Evolutionary conservation across 164 flowering plant species (phyloP).

Genomic region (Tinospora cordifolia): DNA sequence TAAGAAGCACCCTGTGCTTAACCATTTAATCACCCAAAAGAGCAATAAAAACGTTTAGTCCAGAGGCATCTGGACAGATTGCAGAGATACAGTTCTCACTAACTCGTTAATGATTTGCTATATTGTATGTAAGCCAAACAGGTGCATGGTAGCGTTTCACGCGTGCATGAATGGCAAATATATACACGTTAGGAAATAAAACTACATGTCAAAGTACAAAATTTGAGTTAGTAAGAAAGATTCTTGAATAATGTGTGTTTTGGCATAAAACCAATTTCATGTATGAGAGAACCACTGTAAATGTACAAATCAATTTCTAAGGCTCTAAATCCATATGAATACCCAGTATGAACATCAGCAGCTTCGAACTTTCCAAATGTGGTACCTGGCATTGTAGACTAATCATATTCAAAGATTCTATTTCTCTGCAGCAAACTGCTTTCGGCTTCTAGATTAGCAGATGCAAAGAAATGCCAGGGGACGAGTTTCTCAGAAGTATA

Average conservation of each 20-base stretch:
- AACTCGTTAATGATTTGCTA: too few species aligned
- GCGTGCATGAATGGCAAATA: background rate
- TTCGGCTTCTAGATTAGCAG: background rate
- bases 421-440: background rate
- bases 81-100: too few species aligned
- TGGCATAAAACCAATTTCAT: background rate
- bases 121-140: too few species aligned
- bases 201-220: background rate
- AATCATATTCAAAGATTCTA: background rate
- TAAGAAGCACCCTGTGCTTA: too few species aligned
- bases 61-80: too few species aligned
- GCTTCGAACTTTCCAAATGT: background rate
- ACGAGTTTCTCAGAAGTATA: too few species aligned
- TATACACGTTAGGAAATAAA: background rate
- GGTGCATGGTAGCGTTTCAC: too few species aligned
- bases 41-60: background rate
- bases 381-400: background rate
- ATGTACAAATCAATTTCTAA: slow-evolving; percentile 2
- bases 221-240: background rate
- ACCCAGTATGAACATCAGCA: slow-evolving; percentile 1
- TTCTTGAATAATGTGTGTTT: background rate
- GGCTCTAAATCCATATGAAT: background rate
- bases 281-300: slow-evolving; percentile 3
- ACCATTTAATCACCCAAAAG: background rate
- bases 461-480: background rate